phyloP scores from a whole-genome alignment of 2,329 filamentous ascomycete species.

The Fusarium nurragi region DNA sequence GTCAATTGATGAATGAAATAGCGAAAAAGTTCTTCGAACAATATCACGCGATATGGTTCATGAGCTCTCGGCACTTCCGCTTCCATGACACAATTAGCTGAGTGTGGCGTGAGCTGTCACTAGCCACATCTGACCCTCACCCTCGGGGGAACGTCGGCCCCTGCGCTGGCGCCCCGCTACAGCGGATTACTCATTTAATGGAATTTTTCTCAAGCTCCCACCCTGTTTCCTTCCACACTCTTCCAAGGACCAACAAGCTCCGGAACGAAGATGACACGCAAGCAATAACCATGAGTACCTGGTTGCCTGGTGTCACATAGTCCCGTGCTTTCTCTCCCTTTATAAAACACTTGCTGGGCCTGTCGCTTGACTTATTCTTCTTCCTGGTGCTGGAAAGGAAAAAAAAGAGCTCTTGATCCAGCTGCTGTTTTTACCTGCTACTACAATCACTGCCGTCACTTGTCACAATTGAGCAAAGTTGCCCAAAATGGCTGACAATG shows the following conservation, averaged over 20 bases:
- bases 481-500: slow-evolving; percentile 48
- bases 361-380: slow-evolving; percentile 11
- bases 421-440: slow-evolving; percentile 31
- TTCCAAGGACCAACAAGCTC: slow-evolving; percentile 37
- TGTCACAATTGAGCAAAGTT: slow-evolving; percentile 46
- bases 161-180: slow-evolving; percentile 34
- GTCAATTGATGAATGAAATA: not conserved
- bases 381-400: not conserved
- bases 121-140: slow-evolving; percentile 19
- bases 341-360: slow-evolving; percentile 25
- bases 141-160: slow-evolving; percentile 30
- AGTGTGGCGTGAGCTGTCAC: slow-evolving; percentile 20
- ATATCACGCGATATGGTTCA: slow-evolving; percentile 30
- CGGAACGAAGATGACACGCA: slow-evolving; percentile 49
- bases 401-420: slow-evolving; percentile 14
- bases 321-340: slow-evolving; percentile 36
- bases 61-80: slow-evolving; percentile 27
- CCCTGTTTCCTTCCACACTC: slow-evolving; percentile 32
- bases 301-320: slow-evolving; percentile 42
- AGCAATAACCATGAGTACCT: slow-evolving; percentile 48
- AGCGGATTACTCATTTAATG: slow-evolving; percentile 39
- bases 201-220: slow-evolving; percentile 33
- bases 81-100: slow-evolving; percentile 30
- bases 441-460: not conserved
- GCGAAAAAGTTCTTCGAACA: slow-evolving; percentile 1